phyloP scores from a whole-genome alignment of 2,329 filamentous ascomycete genomes.

The Colletotrichum godetiae region DNA sequence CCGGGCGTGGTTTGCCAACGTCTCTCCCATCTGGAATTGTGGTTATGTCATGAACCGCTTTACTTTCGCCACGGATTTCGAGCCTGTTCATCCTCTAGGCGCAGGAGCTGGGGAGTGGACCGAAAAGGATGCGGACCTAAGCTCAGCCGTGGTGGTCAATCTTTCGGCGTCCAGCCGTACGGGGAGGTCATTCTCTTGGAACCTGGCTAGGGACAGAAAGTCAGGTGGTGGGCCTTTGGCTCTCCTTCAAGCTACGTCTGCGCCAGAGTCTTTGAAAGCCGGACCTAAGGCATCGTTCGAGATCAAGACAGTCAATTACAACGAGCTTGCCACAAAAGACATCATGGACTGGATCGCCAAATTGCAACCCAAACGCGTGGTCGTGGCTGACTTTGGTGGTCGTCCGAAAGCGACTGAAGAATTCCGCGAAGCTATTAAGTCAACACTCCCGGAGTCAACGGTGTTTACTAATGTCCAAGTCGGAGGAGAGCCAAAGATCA shows the following conservation, averaged over 20 bases:
- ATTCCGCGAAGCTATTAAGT: constrained; percentile 12
- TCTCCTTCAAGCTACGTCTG: constrained; percentile 43
- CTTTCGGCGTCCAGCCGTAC: constrained; percentile 46
- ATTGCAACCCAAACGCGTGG: constrained; percentile 33
- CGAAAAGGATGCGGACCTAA: constrained; percentile 45
- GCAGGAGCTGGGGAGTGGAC: constrained; percentile 40
- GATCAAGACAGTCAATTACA: constrained; percentile 32
- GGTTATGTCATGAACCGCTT: constrained; percentile 46
- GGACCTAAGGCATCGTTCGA: neutral
- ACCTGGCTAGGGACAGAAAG: constrained; percentile 37
- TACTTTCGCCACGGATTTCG: constrained; percentile 44
- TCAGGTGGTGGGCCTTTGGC: constrained; percentile 36
- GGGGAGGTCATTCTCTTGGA: constrained; percentile 42
- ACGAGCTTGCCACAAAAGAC: neutral
- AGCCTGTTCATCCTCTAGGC: constrained; percentile 37
- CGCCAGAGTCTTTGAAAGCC: constrained; percentile 22
- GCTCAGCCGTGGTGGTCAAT: constrained; percentile 45
- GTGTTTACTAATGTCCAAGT: constrained; percentile 3
- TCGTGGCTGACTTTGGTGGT: constrained; percentile 39
- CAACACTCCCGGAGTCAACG: neutral
- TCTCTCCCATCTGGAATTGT: constrained; percentile 39
- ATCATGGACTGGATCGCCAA: constrained; percentile 31
- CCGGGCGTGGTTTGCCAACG: constrained; percentile 31
- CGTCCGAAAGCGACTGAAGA: constrained; percentile 2
- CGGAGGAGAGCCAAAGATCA: constrained; percentile 8